A percentile compares a stretch with the other conserved stretches of the same genome.
These are phyloP conservation scores for Porphyrellus sp. DNA, from an alignment of 1,284 basidiomycete species.

Conservation along the genomic window DNA sequence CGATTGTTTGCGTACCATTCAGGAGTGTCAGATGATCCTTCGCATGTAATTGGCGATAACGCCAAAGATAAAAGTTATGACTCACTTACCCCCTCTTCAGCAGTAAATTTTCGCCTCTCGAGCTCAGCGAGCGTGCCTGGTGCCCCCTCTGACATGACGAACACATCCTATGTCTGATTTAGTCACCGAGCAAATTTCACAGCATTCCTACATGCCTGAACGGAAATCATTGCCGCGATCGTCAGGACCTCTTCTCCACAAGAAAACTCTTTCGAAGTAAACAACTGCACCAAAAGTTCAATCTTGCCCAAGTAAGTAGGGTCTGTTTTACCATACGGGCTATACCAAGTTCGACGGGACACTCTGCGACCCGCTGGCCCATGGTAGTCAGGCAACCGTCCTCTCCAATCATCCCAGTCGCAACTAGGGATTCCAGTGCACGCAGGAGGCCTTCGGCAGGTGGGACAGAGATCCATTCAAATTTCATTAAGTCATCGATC, in stretches of 20 bases:
- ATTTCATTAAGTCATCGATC: constrained; percentile 92
- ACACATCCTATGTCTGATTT: constrained; percentile 63
- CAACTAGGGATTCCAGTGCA: constrained; percentile 73
- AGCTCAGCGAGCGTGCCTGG: constrained; percentile 83
- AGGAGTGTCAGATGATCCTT: constrained; percentile 89
- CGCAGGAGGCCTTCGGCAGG: constrained; percentile 83
- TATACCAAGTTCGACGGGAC: constrained; percentile 71
- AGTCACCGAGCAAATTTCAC: background rate
- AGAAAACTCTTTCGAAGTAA: constrained; percentile 76
- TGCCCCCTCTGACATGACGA: constrained; percentile 83
- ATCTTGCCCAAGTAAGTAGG: background rate
- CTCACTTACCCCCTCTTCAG: constrained; percentile 86
- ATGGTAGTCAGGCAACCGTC: constrained; percentile 63
- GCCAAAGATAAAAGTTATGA: background rate
- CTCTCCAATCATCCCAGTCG: constrained; percentile 69
- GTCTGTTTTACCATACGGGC: constrained; percentile 62
- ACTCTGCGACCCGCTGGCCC: constrained; percentile 74
- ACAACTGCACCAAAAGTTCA: constrained; percentile 56
- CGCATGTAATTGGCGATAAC: constrained; percentile 9
- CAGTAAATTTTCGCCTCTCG: constrained; percentile 91
- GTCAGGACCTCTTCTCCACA: constrained; percentile 94
- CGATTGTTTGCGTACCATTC: constrained; percentile 58
- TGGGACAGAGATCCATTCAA: constrained; percentile 90
- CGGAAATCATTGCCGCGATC: constrained; percentile 92
- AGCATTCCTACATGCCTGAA: constrained; percentile 57